Conservation (phyloP, 306 rosid genomes). For the Inga oerstediana region DNA sequence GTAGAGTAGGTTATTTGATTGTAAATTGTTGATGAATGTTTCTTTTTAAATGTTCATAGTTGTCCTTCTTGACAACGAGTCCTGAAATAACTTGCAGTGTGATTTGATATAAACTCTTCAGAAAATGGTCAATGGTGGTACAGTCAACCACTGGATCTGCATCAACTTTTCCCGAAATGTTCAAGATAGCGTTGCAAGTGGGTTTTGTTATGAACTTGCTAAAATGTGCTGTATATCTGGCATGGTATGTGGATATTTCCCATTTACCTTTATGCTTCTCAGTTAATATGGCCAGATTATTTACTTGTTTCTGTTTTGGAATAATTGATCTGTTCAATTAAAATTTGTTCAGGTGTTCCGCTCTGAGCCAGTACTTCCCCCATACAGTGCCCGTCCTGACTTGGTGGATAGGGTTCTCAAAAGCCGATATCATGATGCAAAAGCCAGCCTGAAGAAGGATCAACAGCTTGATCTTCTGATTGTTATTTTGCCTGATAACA, state of each 20-base stretch:
- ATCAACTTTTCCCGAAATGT: constrained; percentile 63
- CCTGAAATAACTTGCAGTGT: background rate
- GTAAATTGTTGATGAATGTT: background rate
- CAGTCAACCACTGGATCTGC: constrained; percentile 69
- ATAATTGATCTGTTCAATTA: background rate
- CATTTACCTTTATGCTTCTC: background rate
- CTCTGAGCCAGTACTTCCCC: constrained; percentile 76
- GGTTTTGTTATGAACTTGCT: constrained; percentile 69
- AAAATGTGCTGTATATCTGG: constrained; percentile 73
- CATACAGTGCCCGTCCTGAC: constrained; percentile 68
- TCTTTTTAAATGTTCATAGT: background rate
- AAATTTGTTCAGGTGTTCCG: constrained; percentile 55
- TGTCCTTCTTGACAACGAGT: background rate
- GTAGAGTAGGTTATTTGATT: background rate
- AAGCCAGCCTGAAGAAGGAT: constrained; percentile 55
- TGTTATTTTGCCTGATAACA: constrained; percentile 88
- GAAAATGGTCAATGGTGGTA: constrained; percentile 87
- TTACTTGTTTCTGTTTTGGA: background rate
- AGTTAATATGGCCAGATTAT: background rate
- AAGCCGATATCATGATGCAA: constrained; percentile 68
- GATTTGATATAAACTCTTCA: constrained; percentile 20
- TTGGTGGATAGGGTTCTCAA: constrained; percentile 82
- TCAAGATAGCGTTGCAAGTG: constrained; percentile 57
- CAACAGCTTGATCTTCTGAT: constrained; percentile 80
- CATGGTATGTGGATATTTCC: constrained; percentile 49